Percentiles rank a stretch among this genome's conserved stretches.
phyloP scores from a whole-genome alignment of 352 stramenopile species.

The Blastocystis sp. region DNA sequence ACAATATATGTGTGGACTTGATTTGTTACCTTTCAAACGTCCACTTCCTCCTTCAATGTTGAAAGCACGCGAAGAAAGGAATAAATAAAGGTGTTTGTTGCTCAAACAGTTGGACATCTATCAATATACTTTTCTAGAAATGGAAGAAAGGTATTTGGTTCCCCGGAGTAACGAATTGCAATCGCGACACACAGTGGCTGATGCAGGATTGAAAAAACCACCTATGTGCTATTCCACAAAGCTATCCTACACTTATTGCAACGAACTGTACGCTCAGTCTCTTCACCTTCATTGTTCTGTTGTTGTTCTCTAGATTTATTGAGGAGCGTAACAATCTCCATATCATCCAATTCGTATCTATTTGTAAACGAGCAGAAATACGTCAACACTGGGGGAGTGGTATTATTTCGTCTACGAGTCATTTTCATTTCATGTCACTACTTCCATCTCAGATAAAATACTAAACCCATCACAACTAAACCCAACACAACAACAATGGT shows the following conservation, averaged over 20 bases:
- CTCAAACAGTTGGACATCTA: background rate
- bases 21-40: constrained; percentile 87
- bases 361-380: background rate
- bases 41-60: background rate
- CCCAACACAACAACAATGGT: background rate
- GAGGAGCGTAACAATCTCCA: constrained; percentile 15
- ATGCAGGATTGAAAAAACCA: constrained; percentile 26
- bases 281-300: background rate
- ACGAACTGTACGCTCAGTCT: background rate
- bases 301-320: background rate
- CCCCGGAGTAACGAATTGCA: background rate
- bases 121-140: constrained; percentile 47
- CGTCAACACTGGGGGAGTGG: background rate
- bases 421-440: background rate
- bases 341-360: constrained; percentile 25
- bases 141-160: background rate
- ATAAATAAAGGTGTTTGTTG: background rate
- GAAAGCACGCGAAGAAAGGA: background rate
- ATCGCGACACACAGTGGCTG: background rate
- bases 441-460: background rate
- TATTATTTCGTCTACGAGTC: background rate
- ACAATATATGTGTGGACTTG: constrained; percentile 95
- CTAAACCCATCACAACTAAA: background rate
- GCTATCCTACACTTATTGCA: background rate
- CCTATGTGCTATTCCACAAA: background rate